These are phyloP conservation scores for Graphilbum sp. DNA, from an alignment of 2,329 filamentous ascomycete genomes.

Conservation along the genomic window DNA sequence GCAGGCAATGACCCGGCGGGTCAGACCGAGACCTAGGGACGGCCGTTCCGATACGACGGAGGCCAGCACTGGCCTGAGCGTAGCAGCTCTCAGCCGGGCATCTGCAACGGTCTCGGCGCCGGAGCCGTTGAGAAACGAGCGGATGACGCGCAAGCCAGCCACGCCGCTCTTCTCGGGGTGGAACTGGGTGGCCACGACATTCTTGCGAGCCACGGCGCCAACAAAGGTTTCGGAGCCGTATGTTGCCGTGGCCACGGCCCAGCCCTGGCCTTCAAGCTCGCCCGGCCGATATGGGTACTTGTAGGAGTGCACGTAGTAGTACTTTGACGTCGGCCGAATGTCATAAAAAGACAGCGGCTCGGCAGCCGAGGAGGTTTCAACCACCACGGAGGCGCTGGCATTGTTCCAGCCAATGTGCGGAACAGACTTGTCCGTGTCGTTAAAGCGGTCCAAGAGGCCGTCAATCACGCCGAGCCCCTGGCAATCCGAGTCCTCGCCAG, in stretches of 20 bases:
- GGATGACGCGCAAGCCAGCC: conserved; percentile 69
- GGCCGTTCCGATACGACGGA: not conserved
- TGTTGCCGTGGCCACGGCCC: conserved; percentile 77
- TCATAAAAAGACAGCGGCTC: conserved; percentile 46
- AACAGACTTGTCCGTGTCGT: conserved; percentile 68
- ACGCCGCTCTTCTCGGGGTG: conserved; percentile 95
- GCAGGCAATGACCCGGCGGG: conserved; percentile 87
- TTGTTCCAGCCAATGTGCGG: conserved; percentile 99
- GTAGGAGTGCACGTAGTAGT: conserved; percentile 98
- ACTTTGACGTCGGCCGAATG: conserved; percentile 68
- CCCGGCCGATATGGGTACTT: conserved; percentile 61
- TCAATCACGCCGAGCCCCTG: conserved; percentile 63
- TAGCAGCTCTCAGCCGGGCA: conserved; percentile 19
- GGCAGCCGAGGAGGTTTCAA: not conserved
- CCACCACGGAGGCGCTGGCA: conserved; percentile 42
- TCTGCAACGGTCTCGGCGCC: conserved; percentile 26
- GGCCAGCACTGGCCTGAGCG: conserved; percentile 7
- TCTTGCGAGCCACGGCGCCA: conserved; percentile 71
- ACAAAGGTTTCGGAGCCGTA: conserved; percentile 87
- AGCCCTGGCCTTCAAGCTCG: conserved; percentile 64
- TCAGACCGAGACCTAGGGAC: conserved; percentile 43
- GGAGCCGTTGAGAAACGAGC: conserved; percentile 68
- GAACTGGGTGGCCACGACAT: conserved; percentile 86
- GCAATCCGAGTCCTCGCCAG: conserved; percentile 57
- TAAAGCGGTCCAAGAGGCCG: conserved; percentile 56